A percentile compares a stretch with the other conserved stretches of the same genome.
phyloP scores from a whole-genome alignment of 2,329 filamentous ascomycete species.

The Salinomyces thailandicus region DNA sequence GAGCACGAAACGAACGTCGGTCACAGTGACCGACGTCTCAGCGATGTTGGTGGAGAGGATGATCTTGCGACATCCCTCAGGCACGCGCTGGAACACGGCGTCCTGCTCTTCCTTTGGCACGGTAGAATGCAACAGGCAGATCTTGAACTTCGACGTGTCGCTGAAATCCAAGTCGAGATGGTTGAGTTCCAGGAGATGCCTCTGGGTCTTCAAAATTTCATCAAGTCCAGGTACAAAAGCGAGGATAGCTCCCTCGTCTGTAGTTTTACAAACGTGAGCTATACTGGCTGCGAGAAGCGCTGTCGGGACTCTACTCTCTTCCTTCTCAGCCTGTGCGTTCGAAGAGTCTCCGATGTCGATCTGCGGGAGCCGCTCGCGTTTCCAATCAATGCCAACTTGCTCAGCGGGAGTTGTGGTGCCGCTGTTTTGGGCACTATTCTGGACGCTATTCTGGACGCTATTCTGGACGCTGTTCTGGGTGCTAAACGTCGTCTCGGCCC shows the following conservation, averaged over 20 bases:
- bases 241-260: constrained; percentile 35
- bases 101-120: constrained; percentile 33
- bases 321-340: constrained; percentile 20
- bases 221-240: constrained; percentile 39
- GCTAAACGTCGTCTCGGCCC: constrained; percentile 13
- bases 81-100: constrained; percentile 32
- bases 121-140: constrained; percentile 39
- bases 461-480: not conserved
- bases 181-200: constrained; percentile 19
- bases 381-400: constrained; percentile 31
- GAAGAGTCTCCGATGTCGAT: constrained; percentile 12
- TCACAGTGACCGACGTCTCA: constrained; percentile 43
- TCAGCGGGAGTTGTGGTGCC: constrained; percentile 5
- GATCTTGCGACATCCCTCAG: constrained; percentile 36
- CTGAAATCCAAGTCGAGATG: constrained; percentile 32
- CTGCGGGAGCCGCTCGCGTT: constrained; percentile 20
- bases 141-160: constrained; percentile 31
- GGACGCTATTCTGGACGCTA: not conserved
- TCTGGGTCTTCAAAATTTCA: constrained; percentile 27
- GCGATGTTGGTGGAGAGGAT: constrained; percentile 43
- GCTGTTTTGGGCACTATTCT: constrained; percentile 3
- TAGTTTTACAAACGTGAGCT: constrained; percentile 36
- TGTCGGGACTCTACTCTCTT: constrained; percentile 31
- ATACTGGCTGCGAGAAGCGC: constrained; percentile 36
- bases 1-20: constrained; percentile 41